A percentile compares a stretch with the other conserved stretches of the same genome.
phyloP scores from a whole-genome alignment of 306 rosid genomes.

The Rubus parviflorus region DNA sequence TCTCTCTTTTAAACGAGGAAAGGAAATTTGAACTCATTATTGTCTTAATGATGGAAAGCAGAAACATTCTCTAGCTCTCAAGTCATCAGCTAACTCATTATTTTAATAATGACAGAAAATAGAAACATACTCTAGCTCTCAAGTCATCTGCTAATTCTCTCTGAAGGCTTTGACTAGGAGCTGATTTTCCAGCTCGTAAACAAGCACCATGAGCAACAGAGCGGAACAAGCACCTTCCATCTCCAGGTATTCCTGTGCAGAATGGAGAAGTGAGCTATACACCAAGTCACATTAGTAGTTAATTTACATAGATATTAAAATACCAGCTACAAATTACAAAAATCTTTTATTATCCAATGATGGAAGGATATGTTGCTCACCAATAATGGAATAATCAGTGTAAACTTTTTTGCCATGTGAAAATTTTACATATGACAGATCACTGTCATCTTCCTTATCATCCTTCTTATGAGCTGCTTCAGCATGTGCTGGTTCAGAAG shows the following conservation, averaged over 20 bases:
- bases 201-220: slow-evolving; percentile 90
- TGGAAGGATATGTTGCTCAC: slow-evolving; percentile 47
- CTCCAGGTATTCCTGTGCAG: slow-evolving; percentile 90
- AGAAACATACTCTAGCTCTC: slow-evolving; percentile 59
- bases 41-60: not conserved
- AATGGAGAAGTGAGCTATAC: slow-evolving; percentile 20
- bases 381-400: slow-evolving; percentile 78
- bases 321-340: not conserved
- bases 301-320: not conserved
- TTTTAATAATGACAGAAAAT: slow-evolving; percentile 5
- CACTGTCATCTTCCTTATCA: slow-evolving; percentile 36
- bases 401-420: slow-evolving; percentile 76
- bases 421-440: slow-evolving; percentile 39
- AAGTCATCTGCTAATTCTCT: slow-evolving; percentile 78
- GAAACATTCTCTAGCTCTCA: slow-evolving; percentile 58
- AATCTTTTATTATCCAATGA: not conserved
- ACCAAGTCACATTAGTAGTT: not conserved
- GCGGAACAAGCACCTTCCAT: slow-evolving; percentile 91
- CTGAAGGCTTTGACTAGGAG: slow-evolving; percentile 68
- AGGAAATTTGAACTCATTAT: slow-evolving; percentile 4
- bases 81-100: slow-evolving; percentile 65
- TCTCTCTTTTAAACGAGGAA: not conserved
- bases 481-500: slow-evolving; percentile 59
- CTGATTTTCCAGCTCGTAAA: slow-evolving; percentile 64
- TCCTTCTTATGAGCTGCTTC: slow-evolving; percentile 44